Evolutionary conservation across 2,329 filamentous ascomycete genomes (phyloP), one percentile per base, ranked within the genome.

Genomic region (Fusarium tricinctum): DNA sequence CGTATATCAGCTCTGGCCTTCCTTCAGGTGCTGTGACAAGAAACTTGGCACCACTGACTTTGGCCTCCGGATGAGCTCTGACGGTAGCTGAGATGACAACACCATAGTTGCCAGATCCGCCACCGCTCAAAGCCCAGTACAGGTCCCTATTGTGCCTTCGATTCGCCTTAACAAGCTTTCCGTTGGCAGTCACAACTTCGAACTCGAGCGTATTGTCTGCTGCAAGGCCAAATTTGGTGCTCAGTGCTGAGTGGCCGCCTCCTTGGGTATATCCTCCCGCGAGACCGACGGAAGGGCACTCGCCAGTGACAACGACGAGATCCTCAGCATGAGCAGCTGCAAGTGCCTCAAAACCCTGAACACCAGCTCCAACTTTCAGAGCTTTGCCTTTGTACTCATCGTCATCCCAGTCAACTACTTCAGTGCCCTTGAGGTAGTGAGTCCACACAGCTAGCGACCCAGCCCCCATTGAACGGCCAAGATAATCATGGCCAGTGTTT

Each of bases 101-200:
- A 3, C 81, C 88, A 61, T 85, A 90, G 20, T 82, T 89, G 8
- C 87, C 86, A 3, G 83, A 84, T 2, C 88, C 88, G 1, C 88
- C 87, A 3, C 88, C 88, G 30, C 81, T 80, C 2, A 90, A 76
- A 1, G 88, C 89, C 88, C 88, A 91, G 76, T 87, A 91, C 2
- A 91, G 78, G 44, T 90, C 88, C 0, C 77, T 58, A 60, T 90
- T 85, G 15, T 82, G 57, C 0, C 73, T 71, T 2, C 77, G 80
- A 4, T 78, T 83, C 0, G 86, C 86, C 2, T 75, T 82, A 2
- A 88, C 55, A 14, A 83, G 68, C 15, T 80, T 58, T 1, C 87
- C 87, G n/a, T 74, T 69, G 0, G 81, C 83, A 3, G 83, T 85
- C 9, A 90, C 79, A 2, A 89, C 85, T 55, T 88, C 81, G 45